phyloP scores from a whole-genome alignment of 495 filamentous ascomycete genomes.

The Lentithecium fluviatile region DNA sequence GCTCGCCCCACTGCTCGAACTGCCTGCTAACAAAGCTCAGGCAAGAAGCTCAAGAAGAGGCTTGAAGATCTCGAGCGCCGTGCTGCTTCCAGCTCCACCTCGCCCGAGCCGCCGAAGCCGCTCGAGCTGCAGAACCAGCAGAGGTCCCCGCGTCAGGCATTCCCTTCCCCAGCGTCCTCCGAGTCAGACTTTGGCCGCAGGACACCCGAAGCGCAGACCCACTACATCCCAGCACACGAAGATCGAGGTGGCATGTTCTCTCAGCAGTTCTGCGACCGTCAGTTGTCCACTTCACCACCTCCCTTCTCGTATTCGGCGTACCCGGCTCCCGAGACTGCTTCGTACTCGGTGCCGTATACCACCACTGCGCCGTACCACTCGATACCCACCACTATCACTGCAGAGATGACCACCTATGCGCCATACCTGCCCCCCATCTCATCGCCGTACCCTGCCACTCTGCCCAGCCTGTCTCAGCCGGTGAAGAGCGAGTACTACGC shows the following conservation, averaged over 20 bases:
- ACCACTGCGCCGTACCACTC: conserved; percentile 62
- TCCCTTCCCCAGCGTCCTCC: conserved; percentile 49
- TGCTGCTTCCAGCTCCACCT: conserved; percentile 76
- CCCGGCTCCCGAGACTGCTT: conserved; percentile 64
- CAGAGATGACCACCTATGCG: conserved; percentile 56
- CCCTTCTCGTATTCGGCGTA: conserved; percentile 70
- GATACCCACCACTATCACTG: conserved; percentile 52
- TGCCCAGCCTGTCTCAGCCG: conserved; percentile 67
- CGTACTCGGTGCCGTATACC: conserved; percentile 59
- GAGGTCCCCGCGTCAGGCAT: conserved; percentile 51
- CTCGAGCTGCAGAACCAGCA: conserved; percentile 53
- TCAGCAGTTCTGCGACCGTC: conserved; percentile 64
- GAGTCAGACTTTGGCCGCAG: conserved; percentile 33
- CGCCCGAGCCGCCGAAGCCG: conserved; percentile 60
- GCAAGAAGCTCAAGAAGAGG: conserved; percentile 98
- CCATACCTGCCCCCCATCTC: conserved; percentile 64
- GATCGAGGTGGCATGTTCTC: conserved; percentile 55
- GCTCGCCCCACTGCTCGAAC: background rate
- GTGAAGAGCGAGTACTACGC: conserved; percentile 60
- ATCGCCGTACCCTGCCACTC: conserved; percentile 56
- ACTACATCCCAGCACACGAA: conserved; percentile 38
- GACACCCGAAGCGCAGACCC: conserved; percentile 39
- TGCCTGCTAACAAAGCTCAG: conserved; percentile 48
- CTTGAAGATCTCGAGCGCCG: conserved; percentile 94
- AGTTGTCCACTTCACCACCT: conserved; percentile 69